These are phyloP conservation scores for Tetrapisispora phaffii DNA, from an alignment of 805 yeast genomes.

Conservation along the genomic window DNA sequence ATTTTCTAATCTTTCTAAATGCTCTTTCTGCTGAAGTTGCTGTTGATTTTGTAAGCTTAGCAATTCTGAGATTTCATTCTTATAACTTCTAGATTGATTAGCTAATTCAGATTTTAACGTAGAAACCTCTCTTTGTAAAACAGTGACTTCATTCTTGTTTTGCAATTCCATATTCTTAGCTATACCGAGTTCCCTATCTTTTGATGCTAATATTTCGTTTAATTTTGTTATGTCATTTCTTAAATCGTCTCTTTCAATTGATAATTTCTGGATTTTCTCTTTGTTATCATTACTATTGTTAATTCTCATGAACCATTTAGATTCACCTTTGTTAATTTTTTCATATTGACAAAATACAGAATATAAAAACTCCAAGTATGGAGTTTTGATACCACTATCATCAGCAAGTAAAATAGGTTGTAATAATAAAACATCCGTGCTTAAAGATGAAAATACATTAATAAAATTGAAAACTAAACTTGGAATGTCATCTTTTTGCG, in stretches of 20 bases:
- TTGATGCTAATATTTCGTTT: constrained; percentile 10
- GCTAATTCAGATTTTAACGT: neutral
- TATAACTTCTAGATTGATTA: constrained; percentile 2
- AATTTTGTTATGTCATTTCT: constrained; percentile 10
- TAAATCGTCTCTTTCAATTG: constrained; percentile 9
- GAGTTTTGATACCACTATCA: constrained; percentile 76
- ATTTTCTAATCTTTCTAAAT: neutral
- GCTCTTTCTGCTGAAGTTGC: constrained; percentile 1
- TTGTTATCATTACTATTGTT: constrained; percentile 3
- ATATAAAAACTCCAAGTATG: constrained; percentile 80
- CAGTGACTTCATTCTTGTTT: constrained; percentile 4
- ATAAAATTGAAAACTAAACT: constrained; percentile 57
- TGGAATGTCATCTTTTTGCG: constrained; percentile 41
- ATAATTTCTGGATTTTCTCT: constrained; percentile 1
- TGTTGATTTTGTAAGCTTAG: neutral
- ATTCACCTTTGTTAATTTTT: constrained; percentile 36
- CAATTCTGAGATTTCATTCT: neutral
- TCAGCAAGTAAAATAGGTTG: constrained; percentile 89
- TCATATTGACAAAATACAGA: constrained; percentile 62
- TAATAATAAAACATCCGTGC: constrained; percentile 65
- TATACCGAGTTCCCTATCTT: constrained; percentile 8
- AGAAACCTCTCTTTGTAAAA: constrained; percentile 3
- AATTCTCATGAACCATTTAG: constrained; percentile 26
- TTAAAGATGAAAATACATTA: constrained; percentile 42
- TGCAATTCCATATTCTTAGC: constrained; percentile 4